phyloP scores from a whole-genome alignment of 1,284 basidiomycete species.

The Ceratobasidium sp. region DNA sequence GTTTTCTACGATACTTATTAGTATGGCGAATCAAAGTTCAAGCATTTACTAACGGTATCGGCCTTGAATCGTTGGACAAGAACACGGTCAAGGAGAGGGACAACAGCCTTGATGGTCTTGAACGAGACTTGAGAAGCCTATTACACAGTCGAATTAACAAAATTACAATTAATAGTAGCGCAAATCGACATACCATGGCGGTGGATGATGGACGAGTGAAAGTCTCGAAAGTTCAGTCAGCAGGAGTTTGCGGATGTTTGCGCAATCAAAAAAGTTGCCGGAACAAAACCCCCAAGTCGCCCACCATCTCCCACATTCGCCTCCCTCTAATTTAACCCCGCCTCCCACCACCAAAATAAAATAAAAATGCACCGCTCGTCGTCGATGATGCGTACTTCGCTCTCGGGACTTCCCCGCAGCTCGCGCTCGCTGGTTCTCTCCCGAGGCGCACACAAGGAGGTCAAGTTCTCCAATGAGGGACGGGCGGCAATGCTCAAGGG shows the following conservation, averaged over 20 bases:
- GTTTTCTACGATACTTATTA: slow-evolving; percentile 75
- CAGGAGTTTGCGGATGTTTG: slow-evolving; percentile 31
- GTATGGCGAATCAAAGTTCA: slow-evolving; percentile 11
- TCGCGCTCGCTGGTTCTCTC: slow-evolving; percentile 57
- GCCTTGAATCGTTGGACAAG: slow-evolving; percentile 97
- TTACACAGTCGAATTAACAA: neutral
- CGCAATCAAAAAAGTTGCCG: slow-evolving; percentile 29
- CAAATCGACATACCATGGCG: slow-evolving; percentile 34
- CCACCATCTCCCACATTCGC: slow-evolving; percentile 14
- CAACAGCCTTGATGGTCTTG: slow-evolving; percentile 91
- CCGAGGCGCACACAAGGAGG: slow-evolving; percentile 90
- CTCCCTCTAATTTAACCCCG: slow-evolving; percentile 15
- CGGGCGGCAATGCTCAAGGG: slow-evolving; percentile 93
- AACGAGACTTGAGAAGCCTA: slow-evolving; percentile 64
- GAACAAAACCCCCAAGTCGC: slow-evolving; percentile 28
- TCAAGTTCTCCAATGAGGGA: slow-evolving; percentile 96
- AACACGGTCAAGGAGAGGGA: slow-evolving; percentile 95
- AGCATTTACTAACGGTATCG: slow-evolving; percentile 72
- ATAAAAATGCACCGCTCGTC: slow-evolving; percentile 45
- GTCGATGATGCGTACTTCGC: slow-evolving; percentile 46
- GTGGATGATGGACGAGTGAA: slow-evolving; percentile 29
- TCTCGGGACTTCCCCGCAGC: slow-evolving; percentile 57
- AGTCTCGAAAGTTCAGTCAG: slow-evolving; percentile 16
- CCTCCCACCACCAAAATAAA: neutral
- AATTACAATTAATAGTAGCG: neutral